Base-by-base conservation (phyloP, 1,284 basidiomycete genomes). In the Phaffia rhodozyma region DNA sequence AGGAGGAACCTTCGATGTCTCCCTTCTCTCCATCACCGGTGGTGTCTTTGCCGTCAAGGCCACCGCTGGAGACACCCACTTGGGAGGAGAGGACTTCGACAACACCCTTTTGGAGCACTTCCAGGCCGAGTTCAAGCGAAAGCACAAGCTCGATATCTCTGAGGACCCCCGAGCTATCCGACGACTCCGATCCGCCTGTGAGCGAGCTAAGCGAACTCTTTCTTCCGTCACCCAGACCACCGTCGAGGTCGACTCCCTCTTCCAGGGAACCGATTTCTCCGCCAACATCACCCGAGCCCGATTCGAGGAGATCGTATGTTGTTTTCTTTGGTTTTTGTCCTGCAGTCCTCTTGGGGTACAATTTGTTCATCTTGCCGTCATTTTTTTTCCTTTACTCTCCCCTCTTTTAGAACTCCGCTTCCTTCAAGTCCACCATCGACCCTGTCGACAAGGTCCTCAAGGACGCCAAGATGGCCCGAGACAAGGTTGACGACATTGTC, bases 401-500 rank as follows among this genome's bases (percentile, higher is more conserved):
- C 1, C 49, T 9, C 48, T 13, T 16, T 38, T 52, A 60, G 59
- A 97, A 97, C 77, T 90, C 90, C 68, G 72, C 79, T 60, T 80
- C 87, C 74, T 98, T 99, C 86, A 93, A 93, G 80, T 92, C 91
- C 55, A 99, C 94, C 68, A 80, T 99, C 67, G 94, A 97, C 69
- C 96, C 96, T 65, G 96, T 98, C 68, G 92, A 97, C 80, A 96
- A 96, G 81, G 94, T 98, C 66, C 83, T 98, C 75, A 96, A 96
- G 82, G 96, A 99, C 79, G 85, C 94, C 69, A 98, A 97, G 84
- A 94, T 98, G 79, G 79, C 90, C 71, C 87, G 88, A 70, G 89
- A 92, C 75, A 97, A 97, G 84, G 91, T 97, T 70, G 89, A 98
- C 76, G 94, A 99, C 73, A 97, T 99, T 71, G 96, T 98, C 75